phyloP scores from a whole-genome alignment of 208 protist genomes.

The Leptomonas seymouri region DNA sequence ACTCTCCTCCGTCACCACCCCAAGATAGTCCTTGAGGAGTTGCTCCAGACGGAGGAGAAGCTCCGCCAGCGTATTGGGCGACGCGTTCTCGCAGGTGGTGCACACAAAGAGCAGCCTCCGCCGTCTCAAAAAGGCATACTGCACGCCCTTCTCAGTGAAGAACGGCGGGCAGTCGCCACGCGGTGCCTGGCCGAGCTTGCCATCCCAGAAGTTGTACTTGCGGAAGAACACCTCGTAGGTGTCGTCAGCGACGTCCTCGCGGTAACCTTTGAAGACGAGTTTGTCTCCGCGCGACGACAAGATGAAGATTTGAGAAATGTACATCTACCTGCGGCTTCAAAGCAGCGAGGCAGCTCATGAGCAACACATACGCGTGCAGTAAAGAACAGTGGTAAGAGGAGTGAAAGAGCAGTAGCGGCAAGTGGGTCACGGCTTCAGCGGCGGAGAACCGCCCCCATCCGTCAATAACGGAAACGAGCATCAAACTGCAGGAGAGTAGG shows the following conservation, averaged over 20 bases:
- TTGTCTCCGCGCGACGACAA: conserved; percentile 83
- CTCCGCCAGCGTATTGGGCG: conserved; percentile 74
- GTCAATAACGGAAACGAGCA: too few relatives aligned
- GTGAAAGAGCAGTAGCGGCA: too few relatives aligned
- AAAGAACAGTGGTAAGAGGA: too few relatives aligned
- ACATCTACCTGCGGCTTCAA: conserved; percentile 3
- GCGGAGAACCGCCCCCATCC: too few relatives aligned
- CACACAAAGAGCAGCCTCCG: conserved; percentile 83
- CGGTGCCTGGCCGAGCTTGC: conserved; percentile 40
- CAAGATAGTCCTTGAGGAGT: conserved; percentile 89
- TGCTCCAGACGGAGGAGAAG: conserved; percentile 64
- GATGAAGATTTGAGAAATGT: conserved; percentile 85
- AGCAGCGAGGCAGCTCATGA: too few relatives aligned
- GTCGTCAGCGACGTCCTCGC: conserved; percentile 60
- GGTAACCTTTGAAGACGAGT: conserved; percentile 85
- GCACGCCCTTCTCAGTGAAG: conserved; percentile 72
- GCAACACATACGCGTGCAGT: too few relatives aligned
- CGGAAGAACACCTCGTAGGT: conserved; percentile 89
- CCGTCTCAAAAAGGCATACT: conserved; percentile 79
- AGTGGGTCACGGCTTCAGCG: too few relatives aligned
- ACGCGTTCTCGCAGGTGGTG: conserved; percentile 78
- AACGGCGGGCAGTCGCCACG: conserved; percentile 64
- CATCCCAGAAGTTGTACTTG: conserved; percentile 72
- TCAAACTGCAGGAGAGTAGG: too few relatives aligned
- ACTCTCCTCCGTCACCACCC: conserved; percentile 85